Base-by-base conservation (phyloP, 768 basidiomycete species). In the Suillus variegatus region DNA sequence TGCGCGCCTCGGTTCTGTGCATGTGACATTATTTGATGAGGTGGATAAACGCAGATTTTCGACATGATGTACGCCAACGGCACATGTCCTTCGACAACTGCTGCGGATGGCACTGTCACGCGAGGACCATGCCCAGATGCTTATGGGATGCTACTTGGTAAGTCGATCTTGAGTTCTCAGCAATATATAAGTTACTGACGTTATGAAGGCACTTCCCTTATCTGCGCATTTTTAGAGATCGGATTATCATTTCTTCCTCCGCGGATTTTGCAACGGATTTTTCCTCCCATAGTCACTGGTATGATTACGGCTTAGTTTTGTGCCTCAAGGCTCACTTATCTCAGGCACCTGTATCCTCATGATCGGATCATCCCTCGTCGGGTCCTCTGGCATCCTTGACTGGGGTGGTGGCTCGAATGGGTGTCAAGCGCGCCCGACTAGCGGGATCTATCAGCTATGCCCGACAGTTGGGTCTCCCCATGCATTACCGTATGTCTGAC, bases 321-420 rank as follows among this genome's bases (percentile, higher is more conserved):
- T 35, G 18, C 18, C 28, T 35, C 44, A 44, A 36, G 40, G 47
- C 41, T 14, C 35, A 10, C 57, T 14, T 28, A 28, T 43, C 57
- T 1, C 65, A 87, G 91, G 93, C 56, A 88, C 88, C 2, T 92
- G 94, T 61, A 86, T 94, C 67, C 78, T 95, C 32, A 80, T 93
- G 81, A 93, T 94, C 64, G 92, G 93, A 3, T 87, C 89, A 0
- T 88, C 88, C 0, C 84, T 95, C 41, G 83, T 95, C 60, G 92
- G 92, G 47, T 77, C 81, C 1, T 91, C 89, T 8, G 93, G 93
- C 4, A 85, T 90, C 52, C 83, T 84, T 12, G 88, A 93, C 75
- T 95, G 93, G 93, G 93, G 89, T 51, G 93, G 93, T 40, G 93
- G 93, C 18, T 88, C 89, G 8, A 93, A 92, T 67, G 83, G 83